Base-by-base conservation (phyloP, 805 yeast species). In the Saturnispora zaruensis region DNA sequence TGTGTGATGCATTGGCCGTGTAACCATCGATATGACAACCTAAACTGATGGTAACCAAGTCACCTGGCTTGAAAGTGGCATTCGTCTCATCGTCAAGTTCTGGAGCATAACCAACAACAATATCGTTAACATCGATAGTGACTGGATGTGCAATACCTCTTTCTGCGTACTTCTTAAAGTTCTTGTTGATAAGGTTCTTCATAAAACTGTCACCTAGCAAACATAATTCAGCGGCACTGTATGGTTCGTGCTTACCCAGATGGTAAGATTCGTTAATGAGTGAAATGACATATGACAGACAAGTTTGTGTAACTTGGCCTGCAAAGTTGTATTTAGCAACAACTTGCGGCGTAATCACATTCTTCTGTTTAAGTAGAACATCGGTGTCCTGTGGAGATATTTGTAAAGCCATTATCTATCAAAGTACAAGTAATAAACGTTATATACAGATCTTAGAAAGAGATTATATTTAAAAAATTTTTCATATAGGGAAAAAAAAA, bases 11-110 rank as follows among this genome's bases (percentile, higher is more conserved):
- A 64, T 81, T 79, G 1, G 96, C 81, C 11, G 97, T 86, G 71
- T 90, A 93, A 50, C 99, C 99, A 67, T 93, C 99, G 57, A 93
- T 79, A 56, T 93, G 97, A 52, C 84, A 90, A 45, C 97, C 99
- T 26, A 91, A 73, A 11, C 85, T 72, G 51, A 93, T 76, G 54
- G 91, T 90, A 32, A 87, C 87, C 44, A 90, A 74, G 65, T 93
- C 97, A 46, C 98, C 98, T 23, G 80, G 79, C 49, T 66, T 64
- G 58, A 86, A 78, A 48, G 67, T 65, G 52, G 72, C 59, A 30
- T 72, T 72, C 6, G 68, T 62, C 56, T 81, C 85, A 63, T 82
- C 89, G 62, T 81, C 89, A 47, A 84, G 66, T 66, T 89, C 96
- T 40, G 99, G 99, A 30, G 95, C 75, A 66, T 85, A 87, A 9